Evolutionary conservation across 2,329 filamentous ascomycete species (phyloP), one percentile per base, ranked within the genome.

Genomic region (Botryotinia globosa): DNA sequence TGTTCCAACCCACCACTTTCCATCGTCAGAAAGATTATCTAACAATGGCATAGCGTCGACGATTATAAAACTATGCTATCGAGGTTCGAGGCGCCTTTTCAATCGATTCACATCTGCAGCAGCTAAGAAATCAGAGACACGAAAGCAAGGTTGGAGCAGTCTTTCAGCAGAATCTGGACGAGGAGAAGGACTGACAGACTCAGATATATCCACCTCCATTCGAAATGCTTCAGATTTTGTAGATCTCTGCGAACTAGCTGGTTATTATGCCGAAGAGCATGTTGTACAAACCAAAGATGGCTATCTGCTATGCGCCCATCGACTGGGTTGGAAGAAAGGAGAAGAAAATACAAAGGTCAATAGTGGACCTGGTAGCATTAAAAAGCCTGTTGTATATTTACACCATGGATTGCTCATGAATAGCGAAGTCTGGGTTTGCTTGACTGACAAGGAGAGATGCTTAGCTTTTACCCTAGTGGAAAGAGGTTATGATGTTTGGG

Each of bases 341-440:
- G 94, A 97, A 81, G 92, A 96, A 80, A 88, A 89, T n/a, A 84
- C 86, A 71, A 88, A 89, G 75, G 92, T 97, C 78, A 98, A 98
- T 80, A 85, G 86, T 68, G 92, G 92, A 0, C 84, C 86, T 0
- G 85, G 87, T 51, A 91, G 90, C 78, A 77, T 92, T 42, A 87
- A 87, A 82, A 98, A 98, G 84, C 92, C 91, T 77, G 93, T 98
- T 66, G 90, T 96, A 10, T 99, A 98, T 81, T 85, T 99, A 75
- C 96, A 99, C 80, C 96, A 99, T 82, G 96, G 95, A 14, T 87
- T 99, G 73, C 88, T 99, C 80, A 99, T 99, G 96, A 98, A 98
- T 83, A 97, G 94, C 78, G 96, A 99, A 82, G 95, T 99, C 48
- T 99, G 96, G 96, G 93, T 98, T 14, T 97, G 94, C 80, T 84